Conservation (phyloP, 768 basidiomycete genomes). For the Cytidiella melzeri region DNA sequence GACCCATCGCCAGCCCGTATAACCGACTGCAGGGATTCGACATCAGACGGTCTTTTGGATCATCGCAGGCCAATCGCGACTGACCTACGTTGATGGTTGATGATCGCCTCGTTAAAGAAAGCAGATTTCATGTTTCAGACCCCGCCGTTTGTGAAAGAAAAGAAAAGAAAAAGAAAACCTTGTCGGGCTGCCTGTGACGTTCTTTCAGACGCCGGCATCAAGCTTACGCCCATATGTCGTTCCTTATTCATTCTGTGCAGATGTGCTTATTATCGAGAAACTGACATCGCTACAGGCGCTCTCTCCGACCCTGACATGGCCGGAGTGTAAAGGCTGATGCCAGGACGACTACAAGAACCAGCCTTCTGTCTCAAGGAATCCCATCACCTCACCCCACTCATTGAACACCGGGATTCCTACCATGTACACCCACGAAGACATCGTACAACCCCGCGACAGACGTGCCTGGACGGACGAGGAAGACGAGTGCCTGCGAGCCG, state of each 20-base stretch:
- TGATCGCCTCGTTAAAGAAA: slow-evolving; percentile 3
- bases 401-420: background rate
- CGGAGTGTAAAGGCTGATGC: slow-evolving; percentile 12
- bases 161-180: too few species aligned
- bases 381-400: slow-evolving; percentile 11
- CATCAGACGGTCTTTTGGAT: slow-evolving; percentile 6
- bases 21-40: background rate
- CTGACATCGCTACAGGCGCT: slow-evolving; percentile 12
- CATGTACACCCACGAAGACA: slow-evolving; percentile 14
- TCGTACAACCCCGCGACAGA: slow-evolving; percentile 13
- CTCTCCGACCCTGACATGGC: slow-evolving; percentile 11
- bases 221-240: slow-evolving; percentile 10
- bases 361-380: slow-evolving; percentile 1
- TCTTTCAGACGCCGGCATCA: slow-evolving; percentile 9
- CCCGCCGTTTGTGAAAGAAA: too few species aligned
- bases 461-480: slow-evolving; percentile 19
- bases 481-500: slow-evolving; percentile 15
- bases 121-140: background rate
- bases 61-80: slow-evolving; percentile 9
- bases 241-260: slow-evolving; percentile 12
- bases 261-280: slow-evolving; percentile 15
- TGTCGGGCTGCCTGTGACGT: too few species aligned
- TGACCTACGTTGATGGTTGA: slow-evolving; percentile 2
- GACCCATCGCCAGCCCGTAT: background rate
- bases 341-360: slow-evolving; percentile 12